Base-by-base conservation (phyloP, 108 stramenopile species). In the Nitzschia sp. region DNA sequence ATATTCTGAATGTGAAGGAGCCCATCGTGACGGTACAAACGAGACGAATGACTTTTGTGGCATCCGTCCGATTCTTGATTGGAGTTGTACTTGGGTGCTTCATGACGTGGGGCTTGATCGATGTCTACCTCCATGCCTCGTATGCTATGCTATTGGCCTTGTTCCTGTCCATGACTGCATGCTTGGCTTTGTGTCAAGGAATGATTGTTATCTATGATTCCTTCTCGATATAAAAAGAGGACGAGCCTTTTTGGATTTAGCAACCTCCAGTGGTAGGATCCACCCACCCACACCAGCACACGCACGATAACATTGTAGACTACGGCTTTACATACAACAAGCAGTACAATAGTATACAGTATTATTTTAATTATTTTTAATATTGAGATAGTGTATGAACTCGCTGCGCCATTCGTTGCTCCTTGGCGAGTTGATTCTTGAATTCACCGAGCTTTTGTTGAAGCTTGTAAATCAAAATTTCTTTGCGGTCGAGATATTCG, bases 401-500 rank as follows among this genome's bases (percentile, higher is more conserved):
- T 45, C 53, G 56, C 32, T 58, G 68, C 15, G 68, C 56, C 21
- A 69, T 13, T 34, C 46, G n/a, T 41, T 71, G 70, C 25, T 71
- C 60, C 50, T 53, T 71, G 25, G 35, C 60, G 13, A 61, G 60
- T 16, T 80, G 60, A 16, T 48, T 56, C 21, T 86, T 66, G 55
- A 94, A 94, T 4, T 71, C 55, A 9, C 63, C 68, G 1, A 97
- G 72, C 65, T 83, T 86, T 46, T 63, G 68, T 53, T 85, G 87
- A 48, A 97, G 63, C 8, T 65, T 52, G 17, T 54, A 44, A 69
- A 94, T 88, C 66, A 94, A 54, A 6, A 75, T 48, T 60, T 82
- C 81, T 74, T 98, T 99, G 15, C 87, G 73, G 21, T 89, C 86
- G 17, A 99, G 65, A 66, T 98, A 97, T 52, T 81, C 83, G 30